Evolutionary conservation across 495 filamentous ascomycete species (phyloP), one percentile per base, ranked within the genome.

Genomic region (Talaromyces borbonicus): DNA sequence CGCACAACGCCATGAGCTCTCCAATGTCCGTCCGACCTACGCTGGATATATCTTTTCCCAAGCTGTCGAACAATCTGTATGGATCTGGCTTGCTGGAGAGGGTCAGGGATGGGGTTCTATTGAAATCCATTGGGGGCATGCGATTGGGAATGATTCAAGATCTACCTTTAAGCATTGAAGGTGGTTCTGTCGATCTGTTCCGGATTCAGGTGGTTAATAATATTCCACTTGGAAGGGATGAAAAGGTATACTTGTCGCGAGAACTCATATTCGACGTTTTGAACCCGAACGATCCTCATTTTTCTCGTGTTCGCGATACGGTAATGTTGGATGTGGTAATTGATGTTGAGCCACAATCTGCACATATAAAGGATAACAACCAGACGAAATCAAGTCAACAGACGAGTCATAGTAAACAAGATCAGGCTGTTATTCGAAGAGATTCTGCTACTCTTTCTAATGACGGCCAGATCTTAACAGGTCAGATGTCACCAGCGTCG

Each of bases 171-270:
- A 48, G 45, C 14, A 16, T 26, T 1, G 33, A 39, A 11, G 14
- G 41, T 36, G 37, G 26, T 22, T 31, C 38, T 8, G 4, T 30
- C 3, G 62, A 65, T 12, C 63, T 54, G 12, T 93, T 78, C 65
- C 72, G 86, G 48, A 75, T 93, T 18, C 84, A 79, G 46, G 82
- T 82, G 32, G 75, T 97, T 60, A 84, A 84, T 35, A 84, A 84
- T 54, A 73, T 93, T 22, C 72, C 83, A 0, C 67, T 98, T 1
- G 92, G 92, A 7, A 83, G 85, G 47, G 89, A 95, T 53, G 92
- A 98, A 66, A 87, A 82, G 56, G 78, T 96, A 45, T 85, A 87
- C 56, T 69, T 98, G 46, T 69, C 79, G n/a, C 74, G 83, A 19
- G 79, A 88, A 26, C 74, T 86, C 27, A 74, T 93, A 40, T 78